phyloP scores from a whole-genome alignment of 2,329 filamentous ascomycete species.

The Cladobotryum protrusum region DNA sequence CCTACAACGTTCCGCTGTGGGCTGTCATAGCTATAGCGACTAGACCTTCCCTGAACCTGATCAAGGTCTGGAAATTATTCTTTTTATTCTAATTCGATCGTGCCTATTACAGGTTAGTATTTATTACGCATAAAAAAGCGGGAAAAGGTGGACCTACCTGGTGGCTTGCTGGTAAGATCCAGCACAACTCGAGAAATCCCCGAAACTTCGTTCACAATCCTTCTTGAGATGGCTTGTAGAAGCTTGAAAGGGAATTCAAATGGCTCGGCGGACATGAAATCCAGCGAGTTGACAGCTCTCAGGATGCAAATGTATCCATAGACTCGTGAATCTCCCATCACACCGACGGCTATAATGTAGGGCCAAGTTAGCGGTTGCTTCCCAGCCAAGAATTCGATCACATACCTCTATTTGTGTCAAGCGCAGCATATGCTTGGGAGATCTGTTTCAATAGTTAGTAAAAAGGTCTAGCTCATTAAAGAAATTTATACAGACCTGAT shows the following conservation, averaged over 20 bases:
- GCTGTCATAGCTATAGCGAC: too few relatives aligned
- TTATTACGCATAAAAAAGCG: slow-evolving; percentile 16
- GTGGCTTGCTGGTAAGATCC: slow-evolving; percentile 34
- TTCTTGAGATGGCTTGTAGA: slow-evolving; percentile 52
- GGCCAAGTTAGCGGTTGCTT: not conserved
- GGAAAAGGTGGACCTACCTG: not conserved
- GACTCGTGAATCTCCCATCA: slow-evolving; percentile 21
- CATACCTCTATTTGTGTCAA: slow-evolving; percentile 16
- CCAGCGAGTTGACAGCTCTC: slow-evolving; percentile 35
- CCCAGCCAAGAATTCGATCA: too few relatives aligned
- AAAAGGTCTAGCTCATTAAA: not conserved
- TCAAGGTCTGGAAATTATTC: too few relatives aligned
- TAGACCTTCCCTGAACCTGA: too few relatives aligned
- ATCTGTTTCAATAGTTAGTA: slow-evolving; percentile 48
- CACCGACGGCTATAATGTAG: slow-evolving; percentile 27
- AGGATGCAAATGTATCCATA: slow-evolving; percentile 10
- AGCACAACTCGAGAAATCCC: slow-evolving; percentile 69
- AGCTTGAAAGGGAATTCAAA: slow-evolving; percentile 61
- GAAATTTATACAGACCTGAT: not conserved
- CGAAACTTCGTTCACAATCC: slow-evolving; percentile 63
- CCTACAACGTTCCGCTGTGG: too few relatives aligned
- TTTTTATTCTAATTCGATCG: not conserved
- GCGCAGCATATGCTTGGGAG: slow-evolving; percentile 22
- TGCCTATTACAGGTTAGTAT: not conserved
- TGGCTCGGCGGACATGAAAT: slow-evolving; percentile 66